phyloP scores from a whole-genome alignment of 2,329 filamentous ascomycete species.

The Pestalotiopsis sp. region DNA sequence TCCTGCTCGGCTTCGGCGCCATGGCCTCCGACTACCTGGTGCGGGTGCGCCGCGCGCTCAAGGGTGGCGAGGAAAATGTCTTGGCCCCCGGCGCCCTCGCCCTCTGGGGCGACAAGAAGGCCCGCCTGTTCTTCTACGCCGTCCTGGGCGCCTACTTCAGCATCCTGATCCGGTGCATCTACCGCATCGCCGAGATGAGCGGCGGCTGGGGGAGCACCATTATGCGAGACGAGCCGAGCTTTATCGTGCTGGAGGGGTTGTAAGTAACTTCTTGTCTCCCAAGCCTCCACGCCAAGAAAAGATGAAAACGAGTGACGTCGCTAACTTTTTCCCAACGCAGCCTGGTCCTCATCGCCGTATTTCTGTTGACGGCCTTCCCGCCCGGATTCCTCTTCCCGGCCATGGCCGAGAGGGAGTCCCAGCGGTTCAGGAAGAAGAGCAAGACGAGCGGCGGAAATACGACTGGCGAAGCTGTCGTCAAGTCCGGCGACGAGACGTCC shows the following conservation, averaged over 20 bases:
- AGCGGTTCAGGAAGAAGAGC: constrained; percentile 22
- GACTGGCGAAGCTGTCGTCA: not conserved
- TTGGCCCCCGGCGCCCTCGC: constrained; percentile 24
- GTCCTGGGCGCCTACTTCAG: constrained; percentile 43
- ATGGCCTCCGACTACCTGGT: constrained; percentile 46
- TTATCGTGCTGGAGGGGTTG: constrained; percentile 58
- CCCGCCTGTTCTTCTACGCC: constrained; percentile 44
- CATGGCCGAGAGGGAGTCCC: constrained; percentile 42
- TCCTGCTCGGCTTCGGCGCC: constrained; percentile 46
- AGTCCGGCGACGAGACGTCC: constrained; percentile 5
- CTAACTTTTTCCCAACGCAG: not conserved
- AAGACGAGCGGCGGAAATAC: constrained; percentile 10
- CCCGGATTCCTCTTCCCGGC: constrained; percentile 56
- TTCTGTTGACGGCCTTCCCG: constrained; percentile 52
- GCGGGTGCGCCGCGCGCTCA: constrained; percentile 40
- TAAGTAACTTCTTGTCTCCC: constrained; percentile 26
- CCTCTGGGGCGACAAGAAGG: constrained; percentile 43
- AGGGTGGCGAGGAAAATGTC: constrained; percentile 25
- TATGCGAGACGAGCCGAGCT: constrained; percentile 62
- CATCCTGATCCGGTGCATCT: constrained; percentile 54
- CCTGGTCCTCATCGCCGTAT: constrained; percentile 48
- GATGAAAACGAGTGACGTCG: not conserved
- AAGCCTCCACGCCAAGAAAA: not conserved
- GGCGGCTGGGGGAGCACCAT: constrained; percentile 64
- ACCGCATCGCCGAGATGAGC: constrained; percentile 63